Conservation (phyloP, 176 grass and related monocot species). For the Eragrostis curvula region DNA sequence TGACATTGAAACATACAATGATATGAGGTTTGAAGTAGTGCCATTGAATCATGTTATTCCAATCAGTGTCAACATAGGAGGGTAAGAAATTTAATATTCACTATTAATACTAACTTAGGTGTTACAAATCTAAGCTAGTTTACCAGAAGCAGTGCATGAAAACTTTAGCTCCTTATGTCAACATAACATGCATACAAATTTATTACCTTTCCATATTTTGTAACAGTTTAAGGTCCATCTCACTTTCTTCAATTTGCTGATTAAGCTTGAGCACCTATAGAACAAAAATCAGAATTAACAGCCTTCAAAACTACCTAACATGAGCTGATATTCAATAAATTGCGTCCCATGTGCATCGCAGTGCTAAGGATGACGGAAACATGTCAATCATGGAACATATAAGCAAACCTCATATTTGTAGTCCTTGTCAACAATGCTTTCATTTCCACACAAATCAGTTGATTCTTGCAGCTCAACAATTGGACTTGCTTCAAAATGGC, state of each 20-base stretch:
- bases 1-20: constrained; percentile 13
- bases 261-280: not conserved
- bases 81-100: not conserved
- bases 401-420: constrained; percentile 59
- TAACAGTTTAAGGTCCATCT: constrained; percentile 50
- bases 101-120: constrained; percentile 21
- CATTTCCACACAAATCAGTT: constrained; percentile 30
- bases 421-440: constrained; percentile 30
- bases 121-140: not conserved
- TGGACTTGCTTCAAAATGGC: constrained; percentile 36
- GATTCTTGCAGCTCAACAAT: constrained; percentile 17
- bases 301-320: not conserved
- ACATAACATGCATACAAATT: constrained; percentile 4
- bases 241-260: constrained; percentile 40
- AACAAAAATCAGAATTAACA: not conserved
- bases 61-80: constrained; percentile 2
- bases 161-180: constrained; percentile 19
- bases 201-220: constrained; percentile 68
- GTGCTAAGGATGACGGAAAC: constrained; percentile 3
- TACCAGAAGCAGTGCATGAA: not conserved
- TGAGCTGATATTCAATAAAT: not conserved
- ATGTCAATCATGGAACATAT: not conserved
- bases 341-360: not conserved
- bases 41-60: not conserved
- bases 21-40: not conserved